phyloP scores from a whole-genome alignment of 2,329 filamentous ascomycete genomes.

The Diaporthe ilicicola region DNA sequence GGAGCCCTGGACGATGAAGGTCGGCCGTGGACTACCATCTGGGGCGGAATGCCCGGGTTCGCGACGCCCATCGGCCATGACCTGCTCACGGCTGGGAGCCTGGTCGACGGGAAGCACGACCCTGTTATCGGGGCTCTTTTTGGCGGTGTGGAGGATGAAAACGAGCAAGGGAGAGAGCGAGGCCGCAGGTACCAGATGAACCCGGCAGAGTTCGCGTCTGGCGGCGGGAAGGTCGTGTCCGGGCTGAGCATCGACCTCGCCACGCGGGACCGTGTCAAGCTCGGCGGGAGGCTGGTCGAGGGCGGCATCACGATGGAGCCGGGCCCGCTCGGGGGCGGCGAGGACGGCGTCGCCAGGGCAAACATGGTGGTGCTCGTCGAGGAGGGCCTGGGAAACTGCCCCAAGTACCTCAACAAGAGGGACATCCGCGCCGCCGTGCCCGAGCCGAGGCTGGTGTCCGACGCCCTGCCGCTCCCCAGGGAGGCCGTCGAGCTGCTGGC shows the following conservation, averaged over 20 bases:
- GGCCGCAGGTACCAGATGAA: constrained; percentile 54
- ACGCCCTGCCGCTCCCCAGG: constrained; percentile 53
- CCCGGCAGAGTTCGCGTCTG: constrained; percentile 44
- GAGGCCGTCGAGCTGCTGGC: constrained; percentile 67
- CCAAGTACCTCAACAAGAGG: constrained; percentile 86
- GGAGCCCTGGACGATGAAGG: constrained; percentile 73
- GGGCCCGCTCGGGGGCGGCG: constrained; percentile 39
- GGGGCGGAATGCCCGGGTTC: constrained; percentile 79
- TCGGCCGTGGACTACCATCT: constrained; percentile 79
- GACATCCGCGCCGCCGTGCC: constrained; percentile 64
- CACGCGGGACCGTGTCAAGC: constrained; percentile 75
- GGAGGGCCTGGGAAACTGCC: constrained; percentile 82
- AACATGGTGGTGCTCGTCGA: constrained; percentile 74
- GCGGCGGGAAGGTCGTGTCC: constrained; percentile 50
- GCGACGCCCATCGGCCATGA: constrained; percentile 67
- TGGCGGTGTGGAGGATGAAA: constrained; percentile 43
- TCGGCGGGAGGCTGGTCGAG: constrained; percentile 74
- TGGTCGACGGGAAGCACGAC: constrained; percentile 70
- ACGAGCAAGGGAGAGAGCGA: constrained; percentile 41
- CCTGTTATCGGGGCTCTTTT: constrained; percentile 74
- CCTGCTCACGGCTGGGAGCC: constrained; percentile 70
- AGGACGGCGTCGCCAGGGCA: constrained; percentile 44
- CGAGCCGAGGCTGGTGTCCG: constrained; percentile 52
- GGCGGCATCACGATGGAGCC: constrained; percentile 58
- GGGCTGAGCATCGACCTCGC: constrained; percentile 72